phyloP scores from a whole-genome alignment of 768 basidiomycete species.

The Coprinellus aureogranulatus region DNA sequence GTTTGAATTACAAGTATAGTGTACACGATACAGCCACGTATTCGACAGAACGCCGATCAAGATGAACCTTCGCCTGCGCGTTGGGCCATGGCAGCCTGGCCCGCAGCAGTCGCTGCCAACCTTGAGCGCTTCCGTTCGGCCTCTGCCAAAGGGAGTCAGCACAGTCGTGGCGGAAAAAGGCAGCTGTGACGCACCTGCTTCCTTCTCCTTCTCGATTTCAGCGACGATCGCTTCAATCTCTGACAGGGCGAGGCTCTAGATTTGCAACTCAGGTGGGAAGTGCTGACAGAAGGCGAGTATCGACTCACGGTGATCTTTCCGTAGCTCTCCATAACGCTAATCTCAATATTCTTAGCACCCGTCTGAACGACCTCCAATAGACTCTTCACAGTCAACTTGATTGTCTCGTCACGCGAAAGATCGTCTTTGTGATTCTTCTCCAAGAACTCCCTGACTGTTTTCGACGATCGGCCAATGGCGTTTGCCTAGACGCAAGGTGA shows the following conservation, averaged over 20 bases:
- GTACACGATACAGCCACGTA: conserved; percentile 10
- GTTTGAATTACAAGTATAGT: conserved; percentile 3
- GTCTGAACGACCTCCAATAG: conserved; percentile 98
- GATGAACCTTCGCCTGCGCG: conserved; percentile 40
- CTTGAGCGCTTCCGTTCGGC: conserved; percentile 91
- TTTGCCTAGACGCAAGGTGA: conserved; percentile 67
- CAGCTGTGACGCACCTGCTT: conserved; percentile 61
- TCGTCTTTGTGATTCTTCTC: conserved; percentile 98
- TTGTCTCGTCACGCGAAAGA: conserved; percentile 81
- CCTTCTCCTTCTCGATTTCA: conserved; percentile 96
- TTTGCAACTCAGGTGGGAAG: conserved; percentile 2
- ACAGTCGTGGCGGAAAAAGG: not conserved
- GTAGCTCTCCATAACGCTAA: conserved; percentile 95
- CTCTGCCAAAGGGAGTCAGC: conserved; percentile 47
- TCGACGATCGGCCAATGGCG: conserved; percentile 95
- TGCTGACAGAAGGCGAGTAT: not conserved
- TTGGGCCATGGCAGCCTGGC: conserved; percentile 82
- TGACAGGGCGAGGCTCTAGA: conserved; percentile 75
- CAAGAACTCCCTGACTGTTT: conserved; percentile 96
- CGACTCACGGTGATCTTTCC: conserved; percentile 80
- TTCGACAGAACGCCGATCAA: conserved; percentile 23
- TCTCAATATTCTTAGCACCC: conserved; percentile 99
- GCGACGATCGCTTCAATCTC: conserved; percentile 92
- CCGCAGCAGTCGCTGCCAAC: conserved; percentile 87
- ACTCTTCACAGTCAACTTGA: conserved; percentile 94